Percentiles rank a stretch among this genome's conserved stretches.
These are phyloP conservation scores for Corylus heterophylla DNA, from an alignment of 306 rosid genomes.

Conservation along the genomic window DNA sequence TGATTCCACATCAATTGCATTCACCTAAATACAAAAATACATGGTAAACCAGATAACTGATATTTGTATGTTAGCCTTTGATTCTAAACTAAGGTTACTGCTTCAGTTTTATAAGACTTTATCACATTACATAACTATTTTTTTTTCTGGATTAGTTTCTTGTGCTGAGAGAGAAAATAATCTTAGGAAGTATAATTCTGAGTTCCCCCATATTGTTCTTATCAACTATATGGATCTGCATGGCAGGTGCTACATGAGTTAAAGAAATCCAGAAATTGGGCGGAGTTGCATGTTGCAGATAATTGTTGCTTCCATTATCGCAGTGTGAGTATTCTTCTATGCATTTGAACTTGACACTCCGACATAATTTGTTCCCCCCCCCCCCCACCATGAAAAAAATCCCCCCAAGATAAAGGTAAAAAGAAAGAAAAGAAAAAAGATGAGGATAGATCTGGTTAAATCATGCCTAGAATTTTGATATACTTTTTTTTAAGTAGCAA, in stretches of 20 bases:
- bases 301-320: conserved; percentile 82
- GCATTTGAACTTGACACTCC: not conserved
- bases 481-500: too few species aligned
- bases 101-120: conserved; percentile 5
- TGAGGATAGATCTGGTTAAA: not conserved
- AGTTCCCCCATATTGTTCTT: conserved; percentile 10
- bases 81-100: not conserved
- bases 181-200: not conserved
- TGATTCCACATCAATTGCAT: conserved; percentile 9
- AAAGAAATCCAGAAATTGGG: conserved; percentile 71
- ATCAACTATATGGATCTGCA: conserved; percentile 21
- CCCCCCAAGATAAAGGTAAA: too few species aligned
- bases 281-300: conserved; percentile 79
- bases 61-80: not conserved
- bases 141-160: not conserved
- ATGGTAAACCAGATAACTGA: not conserved
- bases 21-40: not conserved
- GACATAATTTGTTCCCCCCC: too few species aligned
- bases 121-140: not conserved
- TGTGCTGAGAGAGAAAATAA: not conserved
- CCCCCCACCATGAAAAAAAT: too few species aligned
- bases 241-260: conserved; percentile 63
- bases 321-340: conserved; percentile 58
- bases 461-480: not conserved
- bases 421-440: not conserved